phyloP scores from a whole-genome alignment of 2,329 filamentous ascomycete species.

The Monilinia vaccinii-corymbosi region DNA sequence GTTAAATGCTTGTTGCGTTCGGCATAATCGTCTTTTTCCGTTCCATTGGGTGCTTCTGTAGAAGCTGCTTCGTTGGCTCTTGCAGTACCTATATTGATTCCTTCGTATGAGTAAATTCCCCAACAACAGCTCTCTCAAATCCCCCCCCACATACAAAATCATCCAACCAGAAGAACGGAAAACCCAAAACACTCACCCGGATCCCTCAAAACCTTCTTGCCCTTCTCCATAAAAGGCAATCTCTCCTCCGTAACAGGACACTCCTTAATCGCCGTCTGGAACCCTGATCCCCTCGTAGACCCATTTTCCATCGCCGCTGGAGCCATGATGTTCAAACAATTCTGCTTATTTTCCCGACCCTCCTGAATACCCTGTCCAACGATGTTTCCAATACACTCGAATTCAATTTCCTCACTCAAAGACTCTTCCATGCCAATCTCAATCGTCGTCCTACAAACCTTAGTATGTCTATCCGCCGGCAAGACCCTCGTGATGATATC shows the following conservation, averaged over 20 bases:
- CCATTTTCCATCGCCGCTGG: too few species aligned
- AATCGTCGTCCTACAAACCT: too few species aligned
- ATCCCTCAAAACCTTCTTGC: background rate
- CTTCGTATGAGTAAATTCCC: background rate
- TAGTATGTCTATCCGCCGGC: too few species aligned
- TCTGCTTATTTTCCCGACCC: too few species aligned
- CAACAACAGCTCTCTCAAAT: background rate
- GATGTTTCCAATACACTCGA: too few species aligned
- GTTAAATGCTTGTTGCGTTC: constrained; percentile 32
- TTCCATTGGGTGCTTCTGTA: constrained; percentile 34
- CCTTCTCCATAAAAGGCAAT: background rate
- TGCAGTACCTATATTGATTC: constrained; percentile 28
- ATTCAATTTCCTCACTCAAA: too few species aligned
- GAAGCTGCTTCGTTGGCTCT: constrained; percentile 35
- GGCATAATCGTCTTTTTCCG: constrained; percentile 30
- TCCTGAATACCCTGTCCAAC: too few species aligned
- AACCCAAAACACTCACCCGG: background rate
- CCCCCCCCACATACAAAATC: too few species aligned
- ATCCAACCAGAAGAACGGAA: too few species aligned
- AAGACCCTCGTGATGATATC: too few species aligned
- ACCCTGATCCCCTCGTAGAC: background rate
- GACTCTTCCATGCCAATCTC: too few species aligned
- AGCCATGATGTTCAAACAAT: too few species aligned
- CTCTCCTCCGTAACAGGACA: background rate
- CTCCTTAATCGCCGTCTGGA: background rate